Conservation (phyloP, 169 alveolate species). For the Eimeria zaria region DNA sequence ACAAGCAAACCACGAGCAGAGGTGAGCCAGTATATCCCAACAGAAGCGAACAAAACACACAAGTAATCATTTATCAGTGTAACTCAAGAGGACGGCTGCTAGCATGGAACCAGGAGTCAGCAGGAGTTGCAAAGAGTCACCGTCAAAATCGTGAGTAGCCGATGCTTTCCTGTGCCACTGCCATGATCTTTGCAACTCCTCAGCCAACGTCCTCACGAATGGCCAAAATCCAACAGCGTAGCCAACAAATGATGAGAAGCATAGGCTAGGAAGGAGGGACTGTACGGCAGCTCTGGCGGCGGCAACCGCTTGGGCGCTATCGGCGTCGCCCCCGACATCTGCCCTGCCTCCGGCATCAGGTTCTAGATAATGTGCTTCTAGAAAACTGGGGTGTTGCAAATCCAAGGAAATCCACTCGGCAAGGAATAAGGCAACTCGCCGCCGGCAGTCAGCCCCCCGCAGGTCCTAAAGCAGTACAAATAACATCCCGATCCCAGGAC, state of each 20-base stretch:
- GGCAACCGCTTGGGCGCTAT: background rate
- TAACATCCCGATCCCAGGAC: background rate
- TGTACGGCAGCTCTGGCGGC: conserved; percentile 45
- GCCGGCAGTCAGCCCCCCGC: conserved; percentile 19
- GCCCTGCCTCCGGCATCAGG: background rate
- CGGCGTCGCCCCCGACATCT: background rate
- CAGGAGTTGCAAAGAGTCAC: background rate
- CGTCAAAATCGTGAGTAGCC: background rate
- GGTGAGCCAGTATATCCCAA: background rate
- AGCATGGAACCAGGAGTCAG: background rate
- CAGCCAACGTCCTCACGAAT: conserved; percentile 23
- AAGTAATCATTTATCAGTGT: background rate
- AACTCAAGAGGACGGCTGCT: background rate
- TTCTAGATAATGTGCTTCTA: background rate
- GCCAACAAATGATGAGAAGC: conserved; percentile 31
- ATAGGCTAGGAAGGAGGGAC: conserved; percentile 11
- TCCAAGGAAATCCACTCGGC: conserved; percentile 24
- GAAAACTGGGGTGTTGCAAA: background rate
- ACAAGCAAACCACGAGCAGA: background rate
- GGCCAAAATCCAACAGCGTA: conserved; percentile 71
- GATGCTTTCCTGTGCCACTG: background rate
- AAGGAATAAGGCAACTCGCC: conserved; percentile 4
- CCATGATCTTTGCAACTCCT: conserved; percentile 36
- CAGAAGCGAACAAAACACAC: background rate
- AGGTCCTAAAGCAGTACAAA: conserved; percentile 7